Percentiles rank a stretch among this genome's conserved stretches.
Conservation (phyloP, 1,139 yeast species). For the Yamadazyma pseudoaaseri region DNA sequence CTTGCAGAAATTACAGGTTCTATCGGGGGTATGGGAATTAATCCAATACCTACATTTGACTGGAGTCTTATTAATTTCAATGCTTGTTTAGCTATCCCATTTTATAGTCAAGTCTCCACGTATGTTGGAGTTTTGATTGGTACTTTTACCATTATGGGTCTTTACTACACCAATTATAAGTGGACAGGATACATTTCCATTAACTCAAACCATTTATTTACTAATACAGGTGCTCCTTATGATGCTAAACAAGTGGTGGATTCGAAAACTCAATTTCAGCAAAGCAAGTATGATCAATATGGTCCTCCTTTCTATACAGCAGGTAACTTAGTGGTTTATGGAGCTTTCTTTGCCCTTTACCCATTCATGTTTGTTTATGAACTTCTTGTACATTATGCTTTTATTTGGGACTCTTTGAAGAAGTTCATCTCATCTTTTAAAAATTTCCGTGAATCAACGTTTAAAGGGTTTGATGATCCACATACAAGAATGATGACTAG, state of each 20-base stretch:
- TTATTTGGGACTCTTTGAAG: slow-evolving; percentile 31
- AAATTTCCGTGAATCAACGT: no score
- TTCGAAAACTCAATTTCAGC: slow-evolving; percentile 26
- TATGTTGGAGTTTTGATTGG: slow-evolving; percentile 32
- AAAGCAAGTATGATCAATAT: slow-evolving; percentile 35
- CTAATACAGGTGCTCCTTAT: slow-evolving; percentile 29
- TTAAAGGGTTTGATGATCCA: no score
- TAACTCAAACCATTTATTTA: slow-evolving; percentile 32
- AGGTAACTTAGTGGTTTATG: slow-evolving; percentile 42
- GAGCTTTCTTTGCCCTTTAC: slow-evolving; percentile 38
- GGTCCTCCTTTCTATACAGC: slow-evolving; percentile 62
- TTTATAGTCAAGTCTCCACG: slow-evolving; percentile 32
- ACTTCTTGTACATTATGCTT: slow-evolving; percentile 35
- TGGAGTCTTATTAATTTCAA: slow-evolving; percentile 40
- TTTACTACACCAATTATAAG: slow-evolving; percentile 33
- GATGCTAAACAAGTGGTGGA: slow-evolving; percentile 30
- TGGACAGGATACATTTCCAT: slow-evolving; percentile 40
- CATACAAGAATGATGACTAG: no score
- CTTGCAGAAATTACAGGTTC: slow-evolving; percentile 37
- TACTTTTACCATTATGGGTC: slow-evolving; percentile 26
- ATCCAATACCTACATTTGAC: slow-evolving; percentile 44
- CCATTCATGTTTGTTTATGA: slow-evolving; percentile 43
- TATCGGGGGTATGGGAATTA: slow-evolving; percentile 38
- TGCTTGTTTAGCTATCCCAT: slow-evolving; percentile 36
- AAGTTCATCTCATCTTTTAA: slow-evolving; percentile 16